Base-by-base conservation (phyloP, 2,329 filamentous ascomycete genomes). In the Calonectria multiphialidica region DNA sequence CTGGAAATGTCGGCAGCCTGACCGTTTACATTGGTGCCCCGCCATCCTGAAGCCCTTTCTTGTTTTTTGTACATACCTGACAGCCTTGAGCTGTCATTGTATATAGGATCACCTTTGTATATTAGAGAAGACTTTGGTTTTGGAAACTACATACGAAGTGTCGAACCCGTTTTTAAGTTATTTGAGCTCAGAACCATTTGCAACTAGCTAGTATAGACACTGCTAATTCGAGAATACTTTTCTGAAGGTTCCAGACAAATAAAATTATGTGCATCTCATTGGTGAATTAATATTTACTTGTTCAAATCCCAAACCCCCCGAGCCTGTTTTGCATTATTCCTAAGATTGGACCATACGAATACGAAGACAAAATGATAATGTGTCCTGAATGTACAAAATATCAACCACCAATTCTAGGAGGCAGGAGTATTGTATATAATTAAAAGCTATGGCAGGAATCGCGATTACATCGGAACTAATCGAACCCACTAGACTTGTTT, bases 21-120 rank as follows among this genome's bases (percentile, higher is more conserved):
- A 81, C 77, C 1, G 75, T 85, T 23, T 83, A 72, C 18, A 63
- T 79, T 40, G 77, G 77, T 21, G 77, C 69, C 2, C 77, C 77
- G 3, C 71, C 74, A 7, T 62, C 57, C 49, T 70, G 37, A 63
- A 21, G 25, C 10, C 9, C 10, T n/a, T 18, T 33, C 6, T n/a
- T 4, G 3, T 15, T n/a, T 30, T 25, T 21, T 63, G 45, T 64
- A 28, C 28, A 66, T 71, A 55, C 47, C 62, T 57, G 37, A 5
- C 23, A 30, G 18, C 47, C 3, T 42, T 33, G 10, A 15, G 35
- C 12, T 42, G 10, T 33, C 21, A 35, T 47, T 35, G 37, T 59
- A 66, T 33, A 71, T 66, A 62, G n/a, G 9, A 21, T 5, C 9
- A n/a, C n/a, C 16, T 25, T 21, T 45, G 23, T 62, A 33, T 12